Percentiles rank a stretch among this genome's conserved stretches.
Conservation (phyloP, 2,329 filamentous ascomycete species). For the Colletotrichum sp. region DNA sequence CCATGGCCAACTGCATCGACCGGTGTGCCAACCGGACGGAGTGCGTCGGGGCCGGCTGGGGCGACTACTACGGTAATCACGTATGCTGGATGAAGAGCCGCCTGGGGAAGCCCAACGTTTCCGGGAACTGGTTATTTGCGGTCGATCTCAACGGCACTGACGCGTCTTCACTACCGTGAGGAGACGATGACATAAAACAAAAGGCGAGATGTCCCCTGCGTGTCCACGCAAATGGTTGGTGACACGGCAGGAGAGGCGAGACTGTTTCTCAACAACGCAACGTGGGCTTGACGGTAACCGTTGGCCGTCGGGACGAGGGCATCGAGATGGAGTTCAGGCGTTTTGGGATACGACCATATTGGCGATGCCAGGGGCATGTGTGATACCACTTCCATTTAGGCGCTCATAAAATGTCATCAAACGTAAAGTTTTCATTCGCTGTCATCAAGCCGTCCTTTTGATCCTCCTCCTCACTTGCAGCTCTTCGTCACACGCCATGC, state of each 20-base stretch:
- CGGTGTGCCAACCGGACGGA: conserved; percentile 20
- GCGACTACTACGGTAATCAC: conserved; percentile 17
- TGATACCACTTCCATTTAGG: conserved; percentile 8
- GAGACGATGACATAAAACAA: not conserved
- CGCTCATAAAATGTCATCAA: conserved; percentile 10
- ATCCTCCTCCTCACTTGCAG: conserved; percentile 36
- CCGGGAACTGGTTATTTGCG: conserved; percentile 15
- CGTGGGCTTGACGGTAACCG: not conserved
- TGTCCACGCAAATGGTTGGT: not conserved
- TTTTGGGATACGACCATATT: not conserved
- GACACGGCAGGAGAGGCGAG: not conserved
- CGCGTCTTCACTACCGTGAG: not conserved
- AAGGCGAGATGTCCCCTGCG: not conserved
- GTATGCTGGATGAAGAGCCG: conserved; percentile 27
- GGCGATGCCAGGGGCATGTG: not conserved
- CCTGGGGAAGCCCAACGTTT: conserved; percentile 11
- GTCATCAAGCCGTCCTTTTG: not conserved
- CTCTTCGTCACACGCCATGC: conserved; percentile 71
- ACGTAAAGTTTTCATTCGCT: conserved; percentile 9
- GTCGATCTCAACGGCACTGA: conserved; percentile 4
- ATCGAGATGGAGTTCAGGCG: not conserved
- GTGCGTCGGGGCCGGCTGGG: conserved; percentile 27
- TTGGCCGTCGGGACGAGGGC: not conserved
- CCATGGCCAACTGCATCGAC: conserved; percentile 27
- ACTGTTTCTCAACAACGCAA: not conserved